These are phyloP conservation scores for Podaxis sp. DNA, from an alignment of 768 basidiomycete species.

Conservation along the genomic window DNA sequence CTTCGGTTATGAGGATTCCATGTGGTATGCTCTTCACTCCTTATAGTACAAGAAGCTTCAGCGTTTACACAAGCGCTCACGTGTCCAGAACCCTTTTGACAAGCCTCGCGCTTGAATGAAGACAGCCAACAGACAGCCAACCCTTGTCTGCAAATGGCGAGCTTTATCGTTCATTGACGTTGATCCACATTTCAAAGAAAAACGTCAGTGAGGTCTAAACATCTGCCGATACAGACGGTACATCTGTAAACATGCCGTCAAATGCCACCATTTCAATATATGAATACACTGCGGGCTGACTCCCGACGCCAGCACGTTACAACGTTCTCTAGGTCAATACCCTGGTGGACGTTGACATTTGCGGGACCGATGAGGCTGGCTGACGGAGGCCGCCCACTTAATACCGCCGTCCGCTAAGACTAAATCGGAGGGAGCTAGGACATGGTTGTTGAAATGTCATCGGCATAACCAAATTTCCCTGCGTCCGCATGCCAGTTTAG, in stretches of 20 bases:
- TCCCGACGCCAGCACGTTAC: neutral
- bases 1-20: no score
- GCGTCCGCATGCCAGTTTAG: no score
- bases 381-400: neutral
- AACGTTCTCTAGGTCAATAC: neutral
- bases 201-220: neutral
- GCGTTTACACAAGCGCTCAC: neutral
- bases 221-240: neutral
- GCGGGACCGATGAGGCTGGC: neutral
- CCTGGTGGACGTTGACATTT: neutral
- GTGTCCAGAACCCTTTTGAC: neutral
- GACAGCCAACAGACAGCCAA: neutral
- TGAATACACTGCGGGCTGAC: neutral
- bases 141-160: neutral
- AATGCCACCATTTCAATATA: neutral
- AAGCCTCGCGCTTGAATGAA: neutral
- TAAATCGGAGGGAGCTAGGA: no score
- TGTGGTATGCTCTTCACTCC: neutral
- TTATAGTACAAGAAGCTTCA: neutral
- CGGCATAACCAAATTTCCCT: no score
- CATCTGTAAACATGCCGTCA: neutral
- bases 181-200: neutral
- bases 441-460: no score
- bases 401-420: neutral
- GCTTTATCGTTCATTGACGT: neutral